Percentiles rank a stretch among this genome's conserved stretches.
These are phyloP conservation scores for Penicillium psychrofluorescens DNA, from an alignment of 495 filamentous ascomycete genomes.

Conservation along the genomic window DNA sequence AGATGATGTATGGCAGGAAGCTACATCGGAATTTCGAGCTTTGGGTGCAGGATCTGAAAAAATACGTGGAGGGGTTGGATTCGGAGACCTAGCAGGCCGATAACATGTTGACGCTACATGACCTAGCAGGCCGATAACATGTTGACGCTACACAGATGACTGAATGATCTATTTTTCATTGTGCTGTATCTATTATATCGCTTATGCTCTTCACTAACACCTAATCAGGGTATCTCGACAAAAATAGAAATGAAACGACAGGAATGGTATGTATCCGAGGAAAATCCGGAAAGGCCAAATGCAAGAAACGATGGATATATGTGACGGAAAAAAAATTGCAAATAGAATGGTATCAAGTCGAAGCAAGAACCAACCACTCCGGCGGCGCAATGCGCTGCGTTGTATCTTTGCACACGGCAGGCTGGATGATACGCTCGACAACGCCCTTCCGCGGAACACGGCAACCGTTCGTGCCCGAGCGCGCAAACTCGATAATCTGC, in stretches of 20 bases:
- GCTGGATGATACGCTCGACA: slow-evolving; percentile 35
- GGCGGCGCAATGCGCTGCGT: slow-evolving; percentile 23
- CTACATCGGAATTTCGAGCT: slow-evolving; percentile 29
- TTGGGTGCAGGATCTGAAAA: slow-evolving; percentile 35
- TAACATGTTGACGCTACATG: not conserved
- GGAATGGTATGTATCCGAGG: not conserved
- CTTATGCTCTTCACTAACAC: slow-evolving; percentile 1
- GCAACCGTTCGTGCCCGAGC: slow-evolving; percentile 28
- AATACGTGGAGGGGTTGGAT: slow-evolving; percentile 17
- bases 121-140: not conserved
- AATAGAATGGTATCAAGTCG: slow-evolving; percentile 1
- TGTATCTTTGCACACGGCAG: slow-evolving; percentile 37
- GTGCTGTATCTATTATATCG: not conserved
- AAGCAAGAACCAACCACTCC: slow-evolving; percentile 26
- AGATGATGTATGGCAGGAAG: slow-evolving; percentile 27
- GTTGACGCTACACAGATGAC: too few relatives aligned
- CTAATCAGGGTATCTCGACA: slow-evolving; percentile 12
- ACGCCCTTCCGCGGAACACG: slow-evolving; percentile 35
- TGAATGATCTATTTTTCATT: not conserved
- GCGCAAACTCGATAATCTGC: slow-evolving; percentile 38
- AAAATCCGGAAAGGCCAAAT: too few relatives aligned
- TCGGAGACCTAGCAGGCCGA: not conserved
- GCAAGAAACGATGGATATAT: too few relatives aligned
- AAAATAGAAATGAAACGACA: slow-evolving; percentile 1
- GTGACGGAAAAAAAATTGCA: not conserved